Evolutionary conservation across 2,329 filamentous ascomycete species (phyloP).

Genomic region (Cytospora schulzeri): DNA sequence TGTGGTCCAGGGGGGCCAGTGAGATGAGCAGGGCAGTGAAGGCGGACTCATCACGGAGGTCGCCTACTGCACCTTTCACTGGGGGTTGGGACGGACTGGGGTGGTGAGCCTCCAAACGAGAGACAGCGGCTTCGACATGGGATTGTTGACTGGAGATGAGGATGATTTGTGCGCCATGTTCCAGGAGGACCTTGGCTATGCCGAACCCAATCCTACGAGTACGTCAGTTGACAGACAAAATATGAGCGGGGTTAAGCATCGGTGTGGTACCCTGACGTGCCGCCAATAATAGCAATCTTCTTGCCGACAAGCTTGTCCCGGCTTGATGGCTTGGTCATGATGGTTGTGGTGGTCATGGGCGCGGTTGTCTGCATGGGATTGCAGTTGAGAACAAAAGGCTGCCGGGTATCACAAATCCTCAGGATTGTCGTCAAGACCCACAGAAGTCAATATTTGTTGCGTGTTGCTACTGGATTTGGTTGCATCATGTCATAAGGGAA

Average conservation of each 20-base stretch:
- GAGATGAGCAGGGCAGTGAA: slow-evolving; percentile 37
- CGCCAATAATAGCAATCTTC: slow-evolving; percentile 41
- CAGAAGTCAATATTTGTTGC: neutral
- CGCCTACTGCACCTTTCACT: slow-evolving; percentile 36
- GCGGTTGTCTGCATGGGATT: neutral
- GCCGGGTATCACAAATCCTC: neutral
- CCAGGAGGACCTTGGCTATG: slow-evolving; percentile 40
- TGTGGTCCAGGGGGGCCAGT: slow-evolving; percentile 41
- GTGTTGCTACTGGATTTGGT: neutral
- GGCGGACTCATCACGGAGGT: slow-evolving; percentile 39
- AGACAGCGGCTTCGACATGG: slow-evolving; percentile 37
- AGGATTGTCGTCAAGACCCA: neutral
- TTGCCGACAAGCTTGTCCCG: slow-evolving; percentile 39
- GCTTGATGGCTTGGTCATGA: slow-evolving; percentile 12
- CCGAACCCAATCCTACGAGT: slow-evolving; percentile 42
- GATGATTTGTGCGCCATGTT: slow-evolving; percentile 39
- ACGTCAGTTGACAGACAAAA: neutral
- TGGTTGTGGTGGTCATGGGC: neutral
- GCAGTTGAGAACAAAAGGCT: neutral
- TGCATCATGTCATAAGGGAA: neutral
- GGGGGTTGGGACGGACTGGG: slow-evolving; percentile 17
- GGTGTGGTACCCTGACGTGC: slow-evolving; percentile 38
- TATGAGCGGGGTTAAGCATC: neutral
- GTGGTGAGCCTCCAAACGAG: slow-evolving; percentile 30
- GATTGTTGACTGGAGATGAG: slow-evolving; percentile 40